phyloP scores from a whole-genome alignment of 306 rosid genomes.

The Lablab purpureus region DNA sequence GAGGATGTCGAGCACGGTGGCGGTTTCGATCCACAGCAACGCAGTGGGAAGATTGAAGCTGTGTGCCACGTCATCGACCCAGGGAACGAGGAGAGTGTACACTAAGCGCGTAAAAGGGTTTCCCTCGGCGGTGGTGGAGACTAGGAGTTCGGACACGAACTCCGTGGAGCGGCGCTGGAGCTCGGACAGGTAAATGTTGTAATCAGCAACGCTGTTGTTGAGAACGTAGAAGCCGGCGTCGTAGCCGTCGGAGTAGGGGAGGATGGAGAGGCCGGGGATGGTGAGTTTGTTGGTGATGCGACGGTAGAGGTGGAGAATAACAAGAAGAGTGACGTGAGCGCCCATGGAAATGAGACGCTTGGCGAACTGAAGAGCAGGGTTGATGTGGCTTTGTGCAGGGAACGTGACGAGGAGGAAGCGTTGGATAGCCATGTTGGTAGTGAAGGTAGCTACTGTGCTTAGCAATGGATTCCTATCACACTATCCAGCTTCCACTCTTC shows the following conservation, averaged over 20 bases:
- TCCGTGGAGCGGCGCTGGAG: constrained; percentile 39
- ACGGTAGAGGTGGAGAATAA: neutral
- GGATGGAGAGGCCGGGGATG: constrained; percentile 30
- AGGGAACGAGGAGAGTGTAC: constrained; percentile 47
- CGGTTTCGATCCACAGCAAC: constrained; percentile 50
- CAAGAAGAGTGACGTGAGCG: constrained; percentile 44
- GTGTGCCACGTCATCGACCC: constrained; percentile 49
- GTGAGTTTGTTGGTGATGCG: constrained; percentile 23
- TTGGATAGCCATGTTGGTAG: neutral
- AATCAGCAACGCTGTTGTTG: neutral
- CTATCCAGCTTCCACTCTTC: no score
- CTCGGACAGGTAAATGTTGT: neutral
- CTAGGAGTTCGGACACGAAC: constrained; percentile 24
- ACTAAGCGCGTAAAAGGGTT: constrained; percentile 44
- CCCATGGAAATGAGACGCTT: constrained; percentile 45
- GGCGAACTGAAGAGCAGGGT: constrained; percentile 54
- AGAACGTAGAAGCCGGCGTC: constrained; percentile 14
- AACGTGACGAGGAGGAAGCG: constrained; percentile 45
- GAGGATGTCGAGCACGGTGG: constrained; percentile 37
- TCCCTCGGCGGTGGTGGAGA: constrained; percentile 10
- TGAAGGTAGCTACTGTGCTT: no score
- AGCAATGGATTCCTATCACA: no score
- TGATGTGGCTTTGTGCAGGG: constrained; percentile 53
- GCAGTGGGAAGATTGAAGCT: constrained; percentile 12
- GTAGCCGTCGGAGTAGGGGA: constrained; percentile 50